phyloP scores from a whole-genome alignment of 2,329 filamentous ascomycete genomes.

The Aaosphaeria pasadenensis region DNA sequence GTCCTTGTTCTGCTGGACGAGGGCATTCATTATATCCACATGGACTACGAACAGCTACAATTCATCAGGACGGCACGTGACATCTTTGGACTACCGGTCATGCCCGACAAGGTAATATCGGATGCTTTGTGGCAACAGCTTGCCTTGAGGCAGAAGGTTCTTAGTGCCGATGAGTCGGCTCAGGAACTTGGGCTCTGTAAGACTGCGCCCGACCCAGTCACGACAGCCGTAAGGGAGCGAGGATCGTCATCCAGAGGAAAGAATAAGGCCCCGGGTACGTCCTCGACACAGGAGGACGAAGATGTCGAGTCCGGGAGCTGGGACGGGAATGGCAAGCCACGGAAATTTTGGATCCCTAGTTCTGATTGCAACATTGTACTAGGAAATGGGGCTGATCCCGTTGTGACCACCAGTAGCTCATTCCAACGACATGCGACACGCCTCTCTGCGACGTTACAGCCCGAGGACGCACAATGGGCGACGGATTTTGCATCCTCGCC shows the following conservation, averaged over 20 bases:
- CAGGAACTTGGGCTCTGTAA: conserved; percentile 53
- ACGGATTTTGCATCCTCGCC: conserved; percentile 53
- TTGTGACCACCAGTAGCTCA: conserved; percentile 46
- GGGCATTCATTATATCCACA: conserved; percentile 59
- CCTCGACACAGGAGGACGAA: conserved; percentile 16
- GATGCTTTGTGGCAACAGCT: conserved; percentile 58
- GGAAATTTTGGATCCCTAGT: conserved; percentile 58
- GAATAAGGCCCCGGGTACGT: conserved; percentile 26
- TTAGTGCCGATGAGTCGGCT: conserved; percentile 51
- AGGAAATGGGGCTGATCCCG: conserved; percentile 52
- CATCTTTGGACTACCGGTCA: conserved; percentile 52
- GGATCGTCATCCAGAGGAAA: conserved; percentile 44
- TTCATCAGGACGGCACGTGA: conserved; percentile 52
- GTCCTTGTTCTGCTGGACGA: conserved; percentile 56
- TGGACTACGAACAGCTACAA: conserved; percentile 58
- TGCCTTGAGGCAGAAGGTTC: conserved; percentile 53
- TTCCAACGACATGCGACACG: conserved; percentile 46
- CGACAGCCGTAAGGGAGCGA: conserved; percentile 9
- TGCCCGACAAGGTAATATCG: conserved; percentile 54
- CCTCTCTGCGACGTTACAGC: conserved; percentile 51
- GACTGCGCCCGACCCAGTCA: conserved; percentile 36
- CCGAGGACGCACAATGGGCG: conserved; percentile 55
- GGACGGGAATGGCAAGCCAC: conserved; percentile 53
- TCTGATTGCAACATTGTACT: conserved; percentile 56
- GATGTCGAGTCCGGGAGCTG: conserved; percentile 49